phyloP scores from a whole-genome alignment of 2,329 filamentous ascomycete species.

The Fusarium fracticaudum region DNA sequence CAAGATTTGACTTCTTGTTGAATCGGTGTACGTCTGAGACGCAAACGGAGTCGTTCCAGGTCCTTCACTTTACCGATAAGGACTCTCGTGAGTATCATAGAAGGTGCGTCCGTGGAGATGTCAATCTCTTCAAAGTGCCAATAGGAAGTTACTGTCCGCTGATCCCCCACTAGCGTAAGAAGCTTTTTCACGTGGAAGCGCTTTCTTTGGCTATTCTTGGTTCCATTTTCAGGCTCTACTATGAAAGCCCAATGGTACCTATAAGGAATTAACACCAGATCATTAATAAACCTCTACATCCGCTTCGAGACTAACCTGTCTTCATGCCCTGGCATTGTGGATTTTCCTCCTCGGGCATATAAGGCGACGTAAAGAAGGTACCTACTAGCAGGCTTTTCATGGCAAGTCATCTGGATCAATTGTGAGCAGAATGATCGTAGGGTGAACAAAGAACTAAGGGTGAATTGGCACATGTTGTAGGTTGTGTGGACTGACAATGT shows the following conservation, averaged over 20 bases:
- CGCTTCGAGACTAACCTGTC: not conserved
- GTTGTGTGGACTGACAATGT: not conserved
- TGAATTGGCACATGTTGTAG: not conserved
- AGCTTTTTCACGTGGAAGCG: not conserved
- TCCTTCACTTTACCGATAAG: not conserved
- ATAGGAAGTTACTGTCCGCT: not conserved
- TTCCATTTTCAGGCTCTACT: not conserved
- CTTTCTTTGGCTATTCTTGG: not conserved
- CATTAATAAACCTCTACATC: rapidly evolving
- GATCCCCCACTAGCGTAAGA: not conserved
- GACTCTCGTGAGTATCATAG: not conserved
- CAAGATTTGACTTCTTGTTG: not conserved
- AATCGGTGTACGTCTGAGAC: not conserved
- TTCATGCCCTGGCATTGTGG: not conserved
- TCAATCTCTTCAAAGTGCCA: not conserved
- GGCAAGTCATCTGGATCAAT: not conserved
- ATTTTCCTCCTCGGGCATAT: not conserved
- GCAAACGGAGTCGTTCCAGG: not conserved
- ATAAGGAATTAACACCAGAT: not conserved
- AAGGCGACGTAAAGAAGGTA: not conserved
- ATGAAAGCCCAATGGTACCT: not conserved
- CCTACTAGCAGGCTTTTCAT: not conserved
- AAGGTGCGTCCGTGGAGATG: not conserved
- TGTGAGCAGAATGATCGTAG: not conserved
- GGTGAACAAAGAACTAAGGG: rapidly evolving